Conservation (phyloP, 139 green algal genomes). For the Microglena sp. region DNA sequence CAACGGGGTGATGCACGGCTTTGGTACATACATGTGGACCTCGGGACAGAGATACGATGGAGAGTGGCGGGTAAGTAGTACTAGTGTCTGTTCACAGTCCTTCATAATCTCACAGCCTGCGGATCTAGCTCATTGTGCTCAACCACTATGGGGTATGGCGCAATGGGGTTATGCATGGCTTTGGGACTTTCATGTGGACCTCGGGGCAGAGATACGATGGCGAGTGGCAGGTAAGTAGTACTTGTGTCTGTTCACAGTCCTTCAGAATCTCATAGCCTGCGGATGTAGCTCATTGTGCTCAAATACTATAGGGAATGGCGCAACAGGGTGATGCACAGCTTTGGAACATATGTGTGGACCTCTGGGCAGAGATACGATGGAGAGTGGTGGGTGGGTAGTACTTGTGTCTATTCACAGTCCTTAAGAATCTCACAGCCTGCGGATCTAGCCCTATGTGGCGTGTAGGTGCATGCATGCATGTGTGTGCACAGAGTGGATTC, state of each 20-base stretch:
- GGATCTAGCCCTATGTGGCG: not conserved
- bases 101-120: too few relatives aligned
- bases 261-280: too few relatives aligned
- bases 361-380: slow-evolving; percentile 82
- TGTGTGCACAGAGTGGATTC: too few relatives aligned
- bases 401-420: too few relatives aligned
- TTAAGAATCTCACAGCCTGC: too few relatives aligned
- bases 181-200: slow-evolving; percentile 82
- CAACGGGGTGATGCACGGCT: slow-evolving; percentile 74
- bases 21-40: slow-evolving; percentile 81
- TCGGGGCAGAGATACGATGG: slow-evolving; percentile 82
- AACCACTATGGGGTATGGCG: slow-evolving; percentile 81
- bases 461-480: not conserved
- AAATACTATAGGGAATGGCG: slow-evolving; percentile 82
- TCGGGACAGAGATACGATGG: slow-evolving; percentile 82
- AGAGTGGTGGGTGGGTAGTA: slow-evolving; percentile 62
- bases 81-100: not conserved
- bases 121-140: not conserved
- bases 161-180: slow-evolving; percentile 74
- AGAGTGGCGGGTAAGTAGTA: slow-evolving; percentile 62
- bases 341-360: slow-evolving; percentile 81
- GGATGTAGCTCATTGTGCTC: not conserved
- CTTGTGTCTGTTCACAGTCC: not conserved
- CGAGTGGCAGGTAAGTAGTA: slow-evolving; percentile 62
- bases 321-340: slow-evolving; percentile 74